Base-by-base conservation (phyloP, 371 early-diverging fungal genomes). In the Syncephalastrum racemosum region DNA sequence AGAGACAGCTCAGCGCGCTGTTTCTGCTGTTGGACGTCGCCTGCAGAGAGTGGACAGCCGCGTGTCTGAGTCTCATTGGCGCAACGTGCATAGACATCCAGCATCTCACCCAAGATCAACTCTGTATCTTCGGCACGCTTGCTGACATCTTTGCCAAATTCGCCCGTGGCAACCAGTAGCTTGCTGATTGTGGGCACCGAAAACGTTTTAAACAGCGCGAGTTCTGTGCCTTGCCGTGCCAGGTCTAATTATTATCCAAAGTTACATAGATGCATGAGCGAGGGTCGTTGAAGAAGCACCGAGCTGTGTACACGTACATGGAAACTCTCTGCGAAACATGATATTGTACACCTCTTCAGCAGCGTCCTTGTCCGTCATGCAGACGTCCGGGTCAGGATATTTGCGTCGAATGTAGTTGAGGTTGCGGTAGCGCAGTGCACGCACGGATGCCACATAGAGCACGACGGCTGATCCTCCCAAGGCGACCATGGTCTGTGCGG, bases 181-280 rank as follows among this genome's bases (percentile, higher is more conserved):
- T 73, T 73, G 59, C 80, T 78, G 20, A 84, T 71, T 2, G 77
- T 66, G 12, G 83, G 84, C 4, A 75, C 69, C 5, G 64, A 71
- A 50, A 72, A 81, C 22, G 83, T 75, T 42, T 78, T 78, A 57
- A 84, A 75, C 5, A 80, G 46, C 2, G 75, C 78, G 59, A 84
- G 67, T 49, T 81, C 80, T 5, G 76, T 45, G 0, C 70, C 64
- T 14, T 58, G 44, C 0, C 72, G 41, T 50, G 72, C 56, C 56
- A 68, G 49, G 40, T 61, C 66, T 44, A 53, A 46, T 36, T 6
- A 20, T 16, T 25, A 15, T 40, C 27, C n/a, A 2, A 13, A 14
- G 22, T 42, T 15, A 43, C 27, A 24, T 45, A 22, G 0, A 24
- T 23, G 16, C 23, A 39, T 31, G 39, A 40, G 39, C 16, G 16